A percentile compares a stretch with the other conserved stretches of the same genome.
Conservation (phyloP, 371 early-diverging fungal genomes). For the Syncephalastrum contaminatum region DNA sequence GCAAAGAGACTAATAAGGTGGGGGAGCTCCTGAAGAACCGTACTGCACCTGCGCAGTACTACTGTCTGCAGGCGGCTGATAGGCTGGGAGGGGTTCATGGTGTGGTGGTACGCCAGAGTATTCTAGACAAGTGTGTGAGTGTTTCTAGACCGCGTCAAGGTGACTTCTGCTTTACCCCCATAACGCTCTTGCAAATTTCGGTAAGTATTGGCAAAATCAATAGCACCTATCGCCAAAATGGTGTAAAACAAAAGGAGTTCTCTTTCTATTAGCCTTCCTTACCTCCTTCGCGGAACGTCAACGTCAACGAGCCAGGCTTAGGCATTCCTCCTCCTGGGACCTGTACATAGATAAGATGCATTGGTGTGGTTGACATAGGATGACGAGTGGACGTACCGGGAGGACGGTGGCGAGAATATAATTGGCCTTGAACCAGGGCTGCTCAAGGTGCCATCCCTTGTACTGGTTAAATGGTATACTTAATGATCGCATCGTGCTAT, state of each 20-base stretch:
- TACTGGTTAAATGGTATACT: slow-evolving; percentile 47
- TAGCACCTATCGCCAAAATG: slow-evolving; percentile 32
- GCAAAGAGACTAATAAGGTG: too few relatives aligned
- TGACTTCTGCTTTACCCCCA: slow-evolving; percentile 22
- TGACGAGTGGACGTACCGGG: slow-evolving; percentile 31
- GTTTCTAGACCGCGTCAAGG: background rate
- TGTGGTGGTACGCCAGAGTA: slow-evolving; percentile 32
- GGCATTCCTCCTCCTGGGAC: slow-evolving; percentile 49
- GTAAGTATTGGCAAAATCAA: slow-evolving; percentile 47
- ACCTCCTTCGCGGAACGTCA: slow-evolving; percentile 56
- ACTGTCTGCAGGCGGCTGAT: slow-evolving; percentile 13
- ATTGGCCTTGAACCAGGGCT: slow-evolving; percentile 64
- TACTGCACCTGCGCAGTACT: too few relatives aligned
- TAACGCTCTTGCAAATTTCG: slow-evolving; percentile 34
- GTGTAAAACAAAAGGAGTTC: background rate
- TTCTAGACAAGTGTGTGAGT: slow-evolving; percentile 17
- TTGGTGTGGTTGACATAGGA: background rate
- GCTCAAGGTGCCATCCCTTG: slow-evolving; percentile 44
- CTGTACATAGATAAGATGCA: slow-evolving; percentile 15
- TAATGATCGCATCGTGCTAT: slow-evolving; percentile 29
- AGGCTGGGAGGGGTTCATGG: slow-evolving; percentile 40
- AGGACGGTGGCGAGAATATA: slow-evolving; percentile 39
- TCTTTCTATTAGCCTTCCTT: background rate
- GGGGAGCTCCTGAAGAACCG: too few relatives aligned
- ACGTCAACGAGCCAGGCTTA: slow-evolving; percentile 28